These are phyloP conservation scores for Solanum tarapatanum DNA, from an alignment of 257 asterid species.

Conservation along the genomic window DNA sequence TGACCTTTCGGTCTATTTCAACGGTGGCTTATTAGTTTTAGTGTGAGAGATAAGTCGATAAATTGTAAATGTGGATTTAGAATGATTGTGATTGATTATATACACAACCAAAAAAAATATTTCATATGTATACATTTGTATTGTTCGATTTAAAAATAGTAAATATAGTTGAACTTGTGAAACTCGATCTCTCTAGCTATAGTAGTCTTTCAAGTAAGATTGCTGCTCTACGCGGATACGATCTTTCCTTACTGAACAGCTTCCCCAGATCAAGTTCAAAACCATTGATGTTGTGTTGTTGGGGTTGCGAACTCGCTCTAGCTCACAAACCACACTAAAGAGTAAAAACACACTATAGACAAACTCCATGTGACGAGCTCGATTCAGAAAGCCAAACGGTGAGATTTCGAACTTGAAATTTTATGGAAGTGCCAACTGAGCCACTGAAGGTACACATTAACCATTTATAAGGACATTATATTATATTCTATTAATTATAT, in stretches of 20 bases:
- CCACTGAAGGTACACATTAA: neutral
- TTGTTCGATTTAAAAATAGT: neutral
- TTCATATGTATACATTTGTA: neutral
- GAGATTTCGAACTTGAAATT: no score
- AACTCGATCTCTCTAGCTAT: no score
- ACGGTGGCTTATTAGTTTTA: constrained; percentile 30
- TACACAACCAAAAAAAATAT: neutral
- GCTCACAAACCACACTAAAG: neutral
- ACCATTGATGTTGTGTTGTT: no score
- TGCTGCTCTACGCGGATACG: no score
- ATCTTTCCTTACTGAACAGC: no score
- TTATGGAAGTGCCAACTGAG: neutral
- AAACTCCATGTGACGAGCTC: neutral
- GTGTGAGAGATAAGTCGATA: constrained; percentile 10
- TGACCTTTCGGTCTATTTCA: constrained; percentile 36
- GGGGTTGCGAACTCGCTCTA: neutral
- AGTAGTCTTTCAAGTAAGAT: no score
- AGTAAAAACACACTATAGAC: no score
- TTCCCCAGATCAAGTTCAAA: no score
- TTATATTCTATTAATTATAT: no score
- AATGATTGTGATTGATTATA: neutral
- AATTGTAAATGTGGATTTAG: neutral
- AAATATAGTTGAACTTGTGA: neutral
- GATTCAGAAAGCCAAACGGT: neutral
- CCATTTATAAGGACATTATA: neutral